Percentiles rank a stretch among this genome's conserved stretches.
Conservation (phyloP, 2,329 filamentous ascomycete species). For the Rhynchosporium secalis region DNA sequence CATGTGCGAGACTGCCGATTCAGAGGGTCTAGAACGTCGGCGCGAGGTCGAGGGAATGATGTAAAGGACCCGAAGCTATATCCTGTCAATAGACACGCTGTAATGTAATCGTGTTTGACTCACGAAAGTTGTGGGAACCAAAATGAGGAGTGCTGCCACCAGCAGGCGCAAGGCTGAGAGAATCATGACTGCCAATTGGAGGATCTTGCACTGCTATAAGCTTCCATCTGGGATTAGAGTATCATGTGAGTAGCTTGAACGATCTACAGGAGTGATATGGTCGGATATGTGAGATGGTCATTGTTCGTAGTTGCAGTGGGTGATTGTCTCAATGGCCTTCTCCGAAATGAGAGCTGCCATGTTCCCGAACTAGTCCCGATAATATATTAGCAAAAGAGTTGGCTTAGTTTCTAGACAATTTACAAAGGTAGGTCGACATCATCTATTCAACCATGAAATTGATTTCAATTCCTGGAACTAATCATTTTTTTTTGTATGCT, state of each 20-base stretch:
- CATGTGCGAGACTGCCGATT: conserved; percentile 54
- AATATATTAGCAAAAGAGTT: background rate
- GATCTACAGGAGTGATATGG: background rate
- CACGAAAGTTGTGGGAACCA: conserved; percentile 34
- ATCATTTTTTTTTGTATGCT: no score
- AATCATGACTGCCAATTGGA: no score
- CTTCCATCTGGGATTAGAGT: no score
- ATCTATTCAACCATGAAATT: no score
- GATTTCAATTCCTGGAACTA: no score
- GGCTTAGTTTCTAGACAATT: no score
- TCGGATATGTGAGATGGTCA: background rate
- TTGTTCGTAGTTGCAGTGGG: background rate
- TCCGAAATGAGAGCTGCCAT: conserved; percentile 1
- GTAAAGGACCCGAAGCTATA: conserved; percentile 37
- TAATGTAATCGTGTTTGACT: conserved; percentile 12
- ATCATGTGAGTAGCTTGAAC: background rate
- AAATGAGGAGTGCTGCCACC: conserved; percentile 28
- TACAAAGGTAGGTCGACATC: no score
- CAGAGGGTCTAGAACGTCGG: conserved; percentile 9
- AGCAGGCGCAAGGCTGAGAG: conserved; percentile 34
- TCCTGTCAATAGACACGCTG: conserved; percentile 3
- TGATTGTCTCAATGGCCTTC: background rate
- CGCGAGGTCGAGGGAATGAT: conserved; percentile 32
- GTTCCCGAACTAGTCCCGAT: background rate
- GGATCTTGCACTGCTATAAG: no score